Base-by-base conservation (phyloP, 768 basidiomycete genomes). In the Amylocystis lapponica region DNA sequence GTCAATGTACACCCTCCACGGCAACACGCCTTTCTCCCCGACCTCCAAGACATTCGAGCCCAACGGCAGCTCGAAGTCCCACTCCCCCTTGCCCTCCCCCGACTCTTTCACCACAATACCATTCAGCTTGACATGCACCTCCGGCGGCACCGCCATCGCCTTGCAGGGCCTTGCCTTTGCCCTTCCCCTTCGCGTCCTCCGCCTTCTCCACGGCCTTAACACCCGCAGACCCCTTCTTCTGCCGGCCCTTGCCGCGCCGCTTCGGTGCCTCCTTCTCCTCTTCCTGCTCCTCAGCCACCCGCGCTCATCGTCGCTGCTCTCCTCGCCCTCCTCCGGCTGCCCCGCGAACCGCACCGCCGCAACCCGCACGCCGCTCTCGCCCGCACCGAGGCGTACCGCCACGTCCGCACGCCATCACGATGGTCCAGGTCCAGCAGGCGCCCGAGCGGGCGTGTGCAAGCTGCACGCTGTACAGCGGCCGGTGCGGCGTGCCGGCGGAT, bases 11-110 rank as follows among this genome's bases (percentile, higher is more conserved):
- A 84, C 67, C 60, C 81, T 86, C 85, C 85, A 87, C 20, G 76
- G 60, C 51, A 78, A 59, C 9, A 83, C 83, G 26, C 76, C 80
- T 53, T 72, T 74, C 65, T 85, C 83, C 26, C 86, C 85, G 20
- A 91, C 64, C 59, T 90, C 88, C 22, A 91, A 59, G 14, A 78
- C 63, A 52, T 77, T 85, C 4, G 67, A 53, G 12, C 88, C 88
- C 4, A 66, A 57, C 1, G 75, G 68, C 14, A 87, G 62, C 14
- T 74, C 71, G 13, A 86, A 64, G 51, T 74, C 71, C 88, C 87
- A 90, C 40, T 72, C 62, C 1, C 75, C 74, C 34, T 66, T 61
- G 14, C 66, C 61, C 20, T 70, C 74, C 27, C 70, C 60, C 35
- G 69, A 67, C 42, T 71, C 70, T 22, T 70, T 65, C 33, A 60